Percentiles rank a stretch among this genome's conserved stretches.
Conservation (phyloP, 1,284 basidiomycete species). For the Apiotrichum sp. region DNA sequence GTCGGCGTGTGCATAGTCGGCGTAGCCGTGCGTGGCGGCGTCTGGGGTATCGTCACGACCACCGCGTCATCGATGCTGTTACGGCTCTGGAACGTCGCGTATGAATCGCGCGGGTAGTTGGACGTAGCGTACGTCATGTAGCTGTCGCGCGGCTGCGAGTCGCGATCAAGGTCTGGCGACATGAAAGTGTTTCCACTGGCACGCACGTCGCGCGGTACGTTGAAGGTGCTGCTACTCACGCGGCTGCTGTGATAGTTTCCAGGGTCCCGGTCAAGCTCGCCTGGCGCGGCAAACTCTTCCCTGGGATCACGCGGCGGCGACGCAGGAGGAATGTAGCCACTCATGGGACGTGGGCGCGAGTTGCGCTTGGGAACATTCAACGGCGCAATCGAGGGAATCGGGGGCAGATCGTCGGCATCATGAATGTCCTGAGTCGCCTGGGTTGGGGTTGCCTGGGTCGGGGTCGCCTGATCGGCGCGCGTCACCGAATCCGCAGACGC, state of each 20-base stretch:
- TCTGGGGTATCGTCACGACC: slow-evolving; percentile 6
- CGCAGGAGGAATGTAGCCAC: neutral
- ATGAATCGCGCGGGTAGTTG: neutral
- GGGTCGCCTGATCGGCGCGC: neutral
- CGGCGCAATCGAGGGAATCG: neutral
- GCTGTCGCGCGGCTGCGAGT: neutral
- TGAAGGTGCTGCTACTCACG: neutral
- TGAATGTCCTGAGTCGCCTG: neutral
- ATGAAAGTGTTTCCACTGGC: neutral
- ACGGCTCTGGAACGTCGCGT: neutral
- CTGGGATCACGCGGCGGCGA: neutral
- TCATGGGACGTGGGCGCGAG: neutral
- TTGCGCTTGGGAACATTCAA: neutral
- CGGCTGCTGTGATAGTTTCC: neutral
- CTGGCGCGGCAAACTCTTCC: neutral
- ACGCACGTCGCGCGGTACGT: neutral
- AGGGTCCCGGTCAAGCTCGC: neutral
- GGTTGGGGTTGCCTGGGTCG: neutral
- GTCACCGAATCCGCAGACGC: too few species aligned
- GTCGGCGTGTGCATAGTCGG: neutral
- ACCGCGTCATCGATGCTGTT: neutral
- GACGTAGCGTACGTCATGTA: neutral
- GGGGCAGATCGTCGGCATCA: too few species aligned
- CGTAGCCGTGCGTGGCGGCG: neutral
- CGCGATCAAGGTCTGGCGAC: neutral